Evolutionary conservation across 1,139 yeast species (phyloP), one percentile per base, ranked within the genome.

Genomic region (Kodamaea derodonti): DNA sequence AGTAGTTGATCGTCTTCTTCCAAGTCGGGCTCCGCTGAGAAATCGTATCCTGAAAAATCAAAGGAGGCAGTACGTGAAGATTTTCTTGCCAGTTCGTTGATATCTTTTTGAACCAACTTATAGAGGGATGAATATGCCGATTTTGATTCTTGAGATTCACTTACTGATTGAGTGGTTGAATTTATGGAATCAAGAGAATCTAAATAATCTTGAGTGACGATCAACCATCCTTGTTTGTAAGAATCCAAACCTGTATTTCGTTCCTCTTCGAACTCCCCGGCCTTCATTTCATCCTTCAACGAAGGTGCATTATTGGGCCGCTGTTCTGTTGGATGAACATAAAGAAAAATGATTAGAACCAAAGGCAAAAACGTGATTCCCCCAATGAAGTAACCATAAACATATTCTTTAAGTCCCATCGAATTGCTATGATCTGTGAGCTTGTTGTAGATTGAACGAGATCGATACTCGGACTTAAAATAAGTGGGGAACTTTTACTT

Each of bases 281-380:
- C 78, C 42, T 72, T 77, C 32, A 82, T 56, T 24, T 16, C 17
- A 23, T 27, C 29, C 8, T 66, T 60, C 13, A 51, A 50, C n/a
- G 49, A 46, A 18, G 54, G 56, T 4, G 48, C 53, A 20, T 30
- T 39, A 4, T 9, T 12, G 4, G 4, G 14, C 7, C 12, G 9
- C 6, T 16, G 25, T 13, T 32, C 23, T 38, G 50, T 33, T 53
- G 80, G 57, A 48, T 60, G 60, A 40, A 62, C 49, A 37, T 58
- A 66, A 37, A 71, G 49, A 33, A 73, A 46, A 0, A 56, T 46
- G 1, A 67, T 25, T 0, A 75, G 32, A 3, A 75, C 39, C 23
- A 80, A 42, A 1, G 95, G 95, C 14, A 86, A 53, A 42, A 88
- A 75, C 0, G 96, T 85, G 5, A 88, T 29, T 0, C 96, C 96